Evolutionary conservation across 768 basidiomycete species (phyloP), one percentile per base, ranked within the genome.

Genomic region (Hortiboletus flavorubellus): DNA sequence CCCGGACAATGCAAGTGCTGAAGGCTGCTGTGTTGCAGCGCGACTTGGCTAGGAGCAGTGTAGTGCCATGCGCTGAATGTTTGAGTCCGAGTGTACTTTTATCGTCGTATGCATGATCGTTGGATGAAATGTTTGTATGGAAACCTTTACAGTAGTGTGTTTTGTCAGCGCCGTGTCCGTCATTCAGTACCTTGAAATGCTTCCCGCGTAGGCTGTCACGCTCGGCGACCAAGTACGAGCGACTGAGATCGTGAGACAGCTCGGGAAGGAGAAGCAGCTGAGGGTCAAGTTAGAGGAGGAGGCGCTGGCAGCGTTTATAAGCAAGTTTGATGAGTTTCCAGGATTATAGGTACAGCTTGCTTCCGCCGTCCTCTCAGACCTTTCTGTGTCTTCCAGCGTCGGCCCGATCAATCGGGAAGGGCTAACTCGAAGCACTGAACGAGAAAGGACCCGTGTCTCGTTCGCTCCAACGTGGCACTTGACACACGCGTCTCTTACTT

Each of bases 251-350:
- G 86, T 87, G 39, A 83, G 78, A 58, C 83, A 87, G 62, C 73
- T 93, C 35, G 91, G 92, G 62, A 88, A 84, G 67, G 91, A 92
- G 76, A 87, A 84, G 70, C 84, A 81, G 77, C 80, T 83, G 46
- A 75, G 87, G 47, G 67, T 73, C 34, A 85, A 84, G 60, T 70
- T 92, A 66, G 86, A 86, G 42, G 90, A 93, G 71, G 71, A 80
- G 23, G 91, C 89, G 9, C 76, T 93, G 39, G 82, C 87, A 3
- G 80, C 89, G 7, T 93, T 93, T 62, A 91, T 93, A 42, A 78
- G 76, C 68, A 90, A 88, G 68, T 91, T 93, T 64, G 91, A 93
- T 69, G 78, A 88, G 12, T 70, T 89, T n/a, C n/a, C n/a, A 26
- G 87, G 86, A 0, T 65, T 21, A 21, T 87, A 33, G 77, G 77